Evolutionary conservation across 257 asterid genomes (phyloP).

Genomic region (Schizonepeta tenuifolia): DNA sequence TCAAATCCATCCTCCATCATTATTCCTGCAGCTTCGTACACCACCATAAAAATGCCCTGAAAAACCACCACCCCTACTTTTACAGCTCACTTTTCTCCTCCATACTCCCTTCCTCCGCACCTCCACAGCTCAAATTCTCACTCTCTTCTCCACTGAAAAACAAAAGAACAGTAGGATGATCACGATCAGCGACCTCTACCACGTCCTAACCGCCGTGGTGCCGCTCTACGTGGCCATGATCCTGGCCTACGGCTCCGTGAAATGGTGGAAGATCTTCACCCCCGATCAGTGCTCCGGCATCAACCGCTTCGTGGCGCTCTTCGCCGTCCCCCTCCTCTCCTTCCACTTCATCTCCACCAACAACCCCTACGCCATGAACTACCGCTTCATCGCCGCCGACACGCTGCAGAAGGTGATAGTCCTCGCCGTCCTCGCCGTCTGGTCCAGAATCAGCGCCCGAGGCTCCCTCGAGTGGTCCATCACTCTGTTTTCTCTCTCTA

Average conservation of each 20-base stretch:
- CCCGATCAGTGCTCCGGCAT: constrained; percentile 84
- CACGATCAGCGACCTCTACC: constrained; percentile 51
- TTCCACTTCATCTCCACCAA: constrained; percentile 77
- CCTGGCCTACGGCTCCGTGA: constrained; percentile 71
- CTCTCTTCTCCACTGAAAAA: not conserved
- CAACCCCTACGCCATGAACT: constrained; percentile 74
- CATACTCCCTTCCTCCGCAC: no score
- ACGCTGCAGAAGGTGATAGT: constrained; percentile 64
- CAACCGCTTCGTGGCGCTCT: constrained; percentile 73
- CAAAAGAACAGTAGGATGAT: constrained; percentile 42
- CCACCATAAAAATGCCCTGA: constrained; percentile 17
- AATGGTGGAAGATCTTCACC: constrained; percentile 76
- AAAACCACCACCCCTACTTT: not conserved
- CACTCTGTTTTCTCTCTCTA: constrained; percentile 66
- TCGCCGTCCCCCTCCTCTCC: constrained; percentile 71
- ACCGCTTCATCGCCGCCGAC: constrained; percentile 76
- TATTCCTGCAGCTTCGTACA: constrained; percentile 23
- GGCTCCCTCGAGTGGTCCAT: constrained; percentile 77
- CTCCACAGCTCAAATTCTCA: not conserved
- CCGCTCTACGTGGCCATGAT: constrained; percentile 81
- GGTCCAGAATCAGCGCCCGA: constrained; percentile 54
- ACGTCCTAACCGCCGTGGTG: constrained; percentile 73
- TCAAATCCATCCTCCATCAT: constrained; percentile 36
- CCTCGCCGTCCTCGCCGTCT: constrained; percentile 51
- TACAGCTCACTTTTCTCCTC: not conserved